A percentile compares a stretch with the other conserved stretches of the same genome.
These are phyloP conservation scores for Punica granatum DNA, from an alignment of 345 rosid species.

Conservation along the genomic window DNA sequence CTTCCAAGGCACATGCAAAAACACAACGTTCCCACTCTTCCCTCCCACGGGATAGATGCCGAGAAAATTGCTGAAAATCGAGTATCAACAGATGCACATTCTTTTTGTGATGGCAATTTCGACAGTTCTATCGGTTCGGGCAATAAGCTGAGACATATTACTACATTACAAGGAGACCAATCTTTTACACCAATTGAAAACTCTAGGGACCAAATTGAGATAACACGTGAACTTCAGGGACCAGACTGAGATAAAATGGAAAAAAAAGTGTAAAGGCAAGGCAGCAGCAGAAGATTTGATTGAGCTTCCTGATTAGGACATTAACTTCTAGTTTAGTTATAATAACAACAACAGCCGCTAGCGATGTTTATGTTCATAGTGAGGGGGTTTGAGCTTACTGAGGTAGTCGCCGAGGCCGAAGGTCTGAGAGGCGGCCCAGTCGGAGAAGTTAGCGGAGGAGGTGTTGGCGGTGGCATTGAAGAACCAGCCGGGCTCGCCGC, in stretches of 20 bases:
- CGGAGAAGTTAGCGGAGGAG: slow-evolving; percentile 35
- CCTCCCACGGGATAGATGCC: no score
- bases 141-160: background rate
- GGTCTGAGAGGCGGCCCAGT: slow-evolving; percentile 45
- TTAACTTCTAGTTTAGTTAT: background rate
- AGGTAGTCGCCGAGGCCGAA: slow-evolving; percentile 60
- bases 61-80: no score
- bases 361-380: background rate
- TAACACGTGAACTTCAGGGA: background rate
- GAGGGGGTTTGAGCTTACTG: slow-evolving; percentile 24
- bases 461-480: slow-evolving; percentile 41
- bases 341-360: background rate
- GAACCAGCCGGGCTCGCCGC: slow-evolving; percentile 45
- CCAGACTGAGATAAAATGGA: background rate
- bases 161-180: background rate
- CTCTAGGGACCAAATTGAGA: background rate
- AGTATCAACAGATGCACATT: no score
- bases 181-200: background rate
- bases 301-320: background rate
- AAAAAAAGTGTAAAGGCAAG: background rate
- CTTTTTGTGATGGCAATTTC: background rate
- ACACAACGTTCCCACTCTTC: no score
- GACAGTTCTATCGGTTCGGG: background rate
- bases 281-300: no score
- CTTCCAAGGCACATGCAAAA: no score